Evolutionary conservation across 2,329 filamentous ascomycete genomes (phyloP), one percentile per base, ranked within the genome.

Genomic region (Raffaelea arxii): DNA sequence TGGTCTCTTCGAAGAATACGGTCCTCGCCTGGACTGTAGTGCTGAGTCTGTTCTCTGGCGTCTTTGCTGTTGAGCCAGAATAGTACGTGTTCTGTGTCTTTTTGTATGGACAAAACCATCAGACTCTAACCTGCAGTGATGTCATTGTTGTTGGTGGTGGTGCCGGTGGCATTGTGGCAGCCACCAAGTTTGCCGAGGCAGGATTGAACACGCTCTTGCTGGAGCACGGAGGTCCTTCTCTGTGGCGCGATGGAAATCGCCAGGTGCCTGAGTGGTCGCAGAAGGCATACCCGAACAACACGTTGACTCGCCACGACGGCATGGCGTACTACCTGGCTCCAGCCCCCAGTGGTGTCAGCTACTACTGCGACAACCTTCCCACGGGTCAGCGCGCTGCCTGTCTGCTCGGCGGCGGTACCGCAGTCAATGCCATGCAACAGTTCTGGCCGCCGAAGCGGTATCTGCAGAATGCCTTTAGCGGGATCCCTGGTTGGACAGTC

Each of bases 161-260:
- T 19, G 21, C 43, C 12, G 32, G 43, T 18, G 35, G 35, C 43
- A 39, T 44, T 39, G 35, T 44, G 10, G 38, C 43, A 18, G 35
- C 43, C n/a, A 44, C 43, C 23, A 44, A 44, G 35, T 44, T 44
- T 30, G 43, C 43, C 22, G 35, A 44, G 14, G 43, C 43, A 12
- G 43, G 43, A 10, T 36, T 44, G 16, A 44, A 39, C 43, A 44
- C 32, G n/a, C 43, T 44, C 4, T 14, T 44, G 35, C 35, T 39
- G n/a, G 43, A 44, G 43, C 24, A 44, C 19, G 43, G 35, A 6
- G 43, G 43, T 18, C 43, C 35, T 3, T 38, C 30, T 32, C 43
- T 39, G 35, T 44, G 35, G 23, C 43, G 35, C 4, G 35, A 44
- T 18, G 43, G 43, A 16, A 44, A 44, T 22, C 43, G 35, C 35